Conservation (phyloP, 331 rosid species). For the Dryas integrifolia region DNA sequence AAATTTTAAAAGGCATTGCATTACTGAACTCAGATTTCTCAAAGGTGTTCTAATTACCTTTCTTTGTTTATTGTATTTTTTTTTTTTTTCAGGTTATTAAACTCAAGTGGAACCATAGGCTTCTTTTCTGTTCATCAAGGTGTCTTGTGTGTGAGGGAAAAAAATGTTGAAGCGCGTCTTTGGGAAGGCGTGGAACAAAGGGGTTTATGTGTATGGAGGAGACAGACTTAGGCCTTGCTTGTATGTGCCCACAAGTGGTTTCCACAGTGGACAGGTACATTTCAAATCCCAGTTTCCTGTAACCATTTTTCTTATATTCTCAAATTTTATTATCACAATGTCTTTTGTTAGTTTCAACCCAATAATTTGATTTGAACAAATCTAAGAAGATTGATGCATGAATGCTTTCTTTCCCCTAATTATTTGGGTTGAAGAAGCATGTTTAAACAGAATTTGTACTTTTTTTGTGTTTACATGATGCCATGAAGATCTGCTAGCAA, state of each 20-base stretch:
- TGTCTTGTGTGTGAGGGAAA: slow-evolving; percentile 14
- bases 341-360: background rate
- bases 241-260: slow-evolving; percentile 40
- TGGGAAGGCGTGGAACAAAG: slow-evolving; percentile 41
- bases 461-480: background rate
- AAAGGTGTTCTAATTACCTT: background rate
- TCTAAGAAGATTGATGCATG: background rate
- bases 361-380: background rate
- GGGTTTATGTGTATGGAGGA: slow-evolving; percentile 36
- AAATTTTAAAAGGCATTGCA: background rate
- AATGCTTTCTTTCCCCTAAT: background rate
- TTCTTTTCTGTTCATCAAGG: background rate
- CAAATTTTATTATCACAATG: background rate
- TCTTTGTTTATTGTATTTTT: background rate
- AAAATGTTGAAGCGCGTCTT: slow-evolving; percentile 58
- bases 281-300: slow-evolving; percentile 12
- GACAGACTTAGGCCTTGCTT: slow-evolving; percentile 39
- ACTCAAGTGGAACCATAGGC: background rate
- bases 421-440: background rate
- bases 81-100: background rate
- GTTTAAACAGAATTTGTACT: background rate
- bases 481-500: background rate
- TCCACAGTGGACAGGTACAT: slow-evolving; percentile 60
- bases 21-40: background rate
- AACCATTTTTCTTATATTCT: background rate